These are phyloP conservation scores for button mushroom (Agaricus bisporus) DNA, from an alignment of 768 basidiomycete species.

Conservation along the genomic window DNA sequence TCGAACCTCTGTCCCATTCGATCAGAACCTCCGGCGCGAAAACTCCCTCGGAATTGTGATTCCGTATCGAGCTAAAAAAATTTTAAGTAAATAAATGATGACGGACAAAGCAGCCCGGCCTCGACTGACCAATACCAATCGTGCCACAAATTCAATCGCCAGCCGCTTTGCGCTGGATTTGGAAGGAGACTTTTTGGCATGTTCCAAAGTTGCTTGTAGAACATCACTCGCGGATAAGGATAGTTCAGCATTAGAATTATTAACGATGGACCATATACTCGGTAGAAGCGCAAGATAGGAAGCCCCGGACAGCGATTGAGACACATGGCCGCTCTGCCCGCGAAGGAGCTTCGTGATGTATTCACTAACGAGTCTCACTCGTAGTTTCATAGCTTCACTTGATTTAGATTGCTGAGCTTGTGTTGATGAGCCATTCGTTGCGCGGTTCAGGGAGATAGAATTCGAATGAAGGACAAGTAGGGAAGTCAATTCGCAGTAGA, in stretches of 20 bases:
- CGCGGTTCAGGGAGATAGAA: constrained; percentile 13
- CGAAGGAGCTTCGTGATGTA: constrained; percentile 57
- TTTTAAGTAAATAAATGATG: constrained; percentile 2
- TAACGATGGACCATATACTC: constrained; percentile 72
- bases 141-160: constrained; percentile 71
- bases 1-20: constrained; percentile 31
- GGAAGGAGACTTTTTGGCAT: constrained; percentile 53
- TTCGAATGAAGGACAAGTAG: constrained; percentile 43
- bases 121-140: constrained; percentile 60
- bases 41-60: constrained; percentile 42
- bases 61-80: constrained; percentile 56
- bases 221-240: constrained; percentile 25
- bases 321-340: constrained; percentile 45
- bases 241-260: constrained; percentile 23
- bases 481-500: constrained; percentile 73
- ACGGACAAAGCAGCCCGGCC: background rate
- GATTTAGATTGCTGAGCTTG: constrained; percentile 12
- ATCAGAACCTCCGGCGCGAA: constrained; percentile 28
- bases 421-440: constrained; percentile 17
- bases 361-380: constrained; percentile 46
- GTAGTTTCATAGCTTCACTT: constrained; percentile 20
- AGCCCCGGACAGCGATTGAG: constrained; percentile 43
- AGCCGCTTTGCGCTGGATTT: constrained; percentile 58
- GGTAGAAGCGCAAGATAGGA: constrained; percentile 69
- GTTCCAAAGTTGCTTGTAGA: constrained; percentile 54